Evolutionary conservation across 495 filamentous ascomycete genomes (phyloP), one percentile per base, ranked within the genome.

Genomic region (Penicillium macrosclerotiorum): DNA sequence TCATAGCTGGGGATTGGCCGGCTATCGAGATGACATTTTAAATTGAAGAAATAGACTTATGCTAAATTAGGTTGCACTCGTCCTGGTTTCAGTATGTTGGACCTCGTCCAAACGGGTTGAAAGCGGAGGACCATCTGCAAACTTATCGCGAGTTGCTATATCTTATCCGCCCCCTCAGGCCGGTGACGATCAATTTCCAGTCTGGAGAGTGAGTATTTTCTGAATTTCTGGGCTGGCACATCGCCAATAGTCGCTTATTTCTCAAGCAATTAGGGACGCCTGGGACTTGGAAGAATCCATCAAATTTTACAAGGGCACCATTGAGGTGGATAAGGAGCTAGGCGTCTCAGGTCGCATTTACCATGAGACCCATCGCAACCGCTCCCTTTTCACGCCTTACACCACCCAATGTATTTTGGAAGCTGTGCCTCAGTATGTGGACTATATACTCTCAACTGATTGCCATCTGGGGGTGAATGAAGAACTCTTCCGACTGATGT

Each of bases 311-410:
- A 24, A 42, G 12, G 46, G 46, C 9, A 52, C 62, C 1, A 34
- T 62, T 3, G 16, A 42, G 11, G 31, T 65, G 5, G 62, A 62
- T 12, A 37, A 49, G 11, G 62, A 58, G 35, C 37, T 57, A 7
- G 62, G 55, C 9, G 36, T 65, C 1, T 18, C 55, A 1, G 62
- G 56, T n/a, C 42, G 32, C 7, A 54, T 60, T 8, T 52, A 37
- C 32, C 62, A 65, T 32, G 59, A 65, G 38, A 65, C 55, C 7
- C 62, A 65, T 20, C 42, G 62, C 5, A 65, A 65, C 42, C 42
- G 59, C 12, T 54, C 59, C 0, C 37, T 65, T 6, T 65, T 60
- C 29, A 58, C 45, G 1, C 62, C 62, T 11, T 58, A 62, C 23
- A 40, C 50, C 0, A 46, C 59, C 2, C 46, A 33, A 9, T 26